These are phyloP conservation scores for Parsonsia alboflavescens DNA, from an alignment of 257 asterid species.

Conservation along the genomic window DNA sequence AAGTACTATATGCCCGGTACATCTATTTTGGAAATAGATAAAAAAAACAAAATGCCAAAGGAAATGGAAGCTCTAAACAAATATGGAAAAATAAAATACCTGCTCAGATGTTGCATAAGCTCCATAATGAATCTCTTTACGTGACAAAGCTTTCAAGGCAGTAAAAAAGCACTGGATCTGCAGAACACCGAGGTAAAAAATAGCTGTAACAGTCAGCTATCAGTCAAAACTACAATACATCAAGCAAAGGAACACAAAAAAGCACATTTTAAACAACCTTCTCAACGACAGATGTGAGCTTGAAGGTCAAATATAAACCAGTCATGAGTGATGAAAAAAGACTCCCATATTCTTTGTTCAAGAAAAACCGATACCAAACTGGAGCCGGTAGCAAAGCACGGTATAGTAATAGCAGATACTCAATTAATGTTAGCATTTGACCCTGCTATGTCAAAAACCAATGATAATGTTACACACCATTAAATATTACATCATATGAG, in stretches of 20 bases:
- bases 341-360: slow-evolving; percentile 92
- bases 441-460: slow-evolving; percentile 47
- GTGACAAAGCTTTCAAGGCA: slow-evolving; percentile 65
- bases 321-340: slow-evolving; percentile 84
- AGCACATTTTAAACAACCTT: slow-evolving; percentile 43
- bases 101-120: slow-evolving; percentile 82
- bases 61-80: slow-evolving; percentile 1
- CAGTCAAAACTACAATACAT: slow-evolving; percentile 6
- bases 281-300: slow-evolving; percentile 89
- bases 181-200: slow-evolving; percentile 19
- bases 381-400: slow-evolving; percentile 90
- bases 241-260: slow-evolving; percentile 12
- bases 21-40: not conserved
- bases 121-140: slow-evolving; percentile 77
- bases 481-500: not conserved
- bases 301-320: slow-evolving; percentile 81
- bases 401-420: slow-evolving; percentile 67
- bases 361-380: slow-evolving; percentile 90
- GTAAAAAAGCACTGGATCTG: slow-evolving; percentile 65
- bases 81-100: slow-evolving; percentile 32
- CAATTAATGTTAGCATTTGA: slow-evolving; percentile 77
- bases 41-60: not conserved
- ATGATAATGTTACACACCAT: slow-evolving; percentile 3
- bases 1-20: not conserved
- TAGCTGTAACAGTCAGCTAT: not conserved